Conservation (phyloP, 2,329 filamentous ascomycete species). For the Blumeriella jaapii region DNA sequence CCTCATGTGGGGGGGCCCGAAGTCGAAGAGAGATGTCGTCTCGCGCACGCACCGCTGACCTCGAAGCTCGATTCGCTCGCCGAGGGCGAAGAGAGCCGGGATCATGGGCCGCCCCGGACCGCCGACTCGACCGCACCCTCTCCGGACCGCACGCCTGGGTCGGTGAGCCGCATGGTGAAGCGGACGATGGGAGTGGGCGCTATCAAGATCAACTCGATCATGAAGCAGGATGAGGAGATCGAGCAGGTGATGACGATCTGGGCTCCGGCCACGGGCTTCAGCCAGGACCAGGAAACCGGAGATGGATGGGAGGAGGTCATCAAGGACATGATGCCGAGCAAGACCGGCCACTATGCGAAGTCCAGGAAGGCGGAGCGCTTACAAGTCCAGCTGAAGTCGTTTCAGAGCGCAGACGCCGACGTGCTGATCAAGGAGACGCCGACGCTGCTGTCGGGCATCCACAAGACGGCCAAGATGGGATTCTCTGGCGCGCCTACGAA, state of each 20-base stretch:
- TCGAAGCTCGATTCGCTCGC: slow-evolving; percentile 41
- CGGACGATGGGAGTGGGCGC: slow-evolving; percentile 68
- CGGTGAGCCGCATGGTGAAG: slow-evolving; percentile 40
- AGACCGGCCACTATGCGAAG: slow-evolving; percentile 62
- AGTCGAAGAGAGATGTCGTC: slow-evolving; percentile 41
- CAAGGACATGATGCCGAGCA: slow-evolving; percentile 59
- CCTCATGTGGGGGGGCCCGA: slow-evolving; percentile 61
- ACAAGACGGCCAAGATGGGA: slow-evolving; percentile 77
- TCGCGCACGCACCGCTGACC: slow-evolving; percentile 36
- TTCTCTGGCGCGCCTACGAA: slow-evolving; percentile 88
- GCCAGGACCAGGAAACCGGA: slow-evolving; percentile 45
- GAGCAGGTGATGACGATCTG: slow-evolving; percentile 72
- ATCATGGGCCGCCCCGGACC: slow-evolving; percentile 41
- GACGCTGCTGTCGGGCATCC: slow-evolving; percentile 71
- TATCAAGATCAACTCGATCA: slow-evolving; percentile 61
- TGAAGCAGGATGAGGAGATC: slow-evolving; percentile 59
- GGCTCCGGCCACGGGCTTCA: slow-evolving; percentile 46
- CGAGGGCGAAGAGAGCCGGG: slow-evolving; percentile 16
- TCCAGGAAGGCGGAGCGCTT: slow-evolving; percentile 64
- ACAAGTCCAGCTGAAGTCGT: slow-evolving; percentile 68
- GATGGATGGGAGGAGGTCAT: slow-evolving; percentile 67
- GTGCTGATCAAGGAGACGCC: slow-evolving; percentile 75
- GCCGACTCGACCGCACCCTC: slow-evolving; percentile 39
- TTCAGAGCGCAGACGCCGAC: slow-evolving; percentile 68
- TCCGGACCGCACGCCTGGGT: slow-evolving; percentile 17